Evolutionary conservation across 805 yeast species (phyloP).

Genomic region (Metschnikowia kofuensis): DNA sequence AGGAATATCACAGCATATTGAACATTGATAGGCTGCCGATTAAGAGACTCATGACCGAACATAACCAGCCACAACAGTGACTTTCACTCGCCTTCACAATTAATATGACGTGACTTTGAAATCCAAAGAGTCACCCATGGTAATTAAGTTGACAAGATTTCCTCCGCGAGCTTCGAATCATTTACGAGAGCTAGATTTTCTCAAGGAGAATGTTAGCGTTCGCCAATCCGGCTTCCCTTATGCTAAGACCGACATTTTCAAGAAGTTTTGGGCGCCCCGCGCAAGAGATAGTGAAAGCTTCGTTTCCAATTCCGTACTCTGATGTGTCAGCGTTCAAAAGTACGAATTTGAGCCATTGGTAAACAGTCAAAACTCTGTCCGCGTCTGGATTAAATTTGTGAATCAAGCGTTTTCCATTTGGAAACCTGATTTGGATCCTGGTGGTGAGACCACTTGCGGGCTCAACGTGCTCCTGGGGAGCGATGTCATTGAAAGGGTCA

Average conservation of each 20-base stretch:
- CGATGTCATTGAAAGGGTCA: constrained; percentile 49
- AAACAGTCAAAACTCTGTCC: constrained; percentile 61
- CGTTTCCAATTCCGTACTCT: constrained; percentile 47
- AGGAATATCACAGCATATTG: constrained; percentile 10
- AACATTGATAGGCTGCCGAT: constrained; percentile 8
- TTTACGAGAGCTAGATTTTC: constrained; percentile 4
- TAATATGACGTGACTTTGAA: no score
- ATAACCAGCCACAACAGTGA: no score
- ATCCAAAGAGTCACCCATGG: no score
- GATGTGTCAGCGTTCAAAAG: constrained; percentile 42
- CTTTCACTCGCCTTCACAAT: no score
- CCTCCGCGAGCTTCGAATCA: no score
- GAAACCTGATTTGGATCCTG: constrained; percentile 82
- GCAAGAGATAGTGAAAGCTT: constrained; percentile 32
- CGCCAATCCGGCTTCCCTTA: constrained; percentile 72
- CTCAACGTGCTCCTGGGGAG: constrained; percentile 55
- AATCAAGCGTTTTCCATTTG: constrained; percentile 80
- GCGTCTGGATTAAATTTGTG: constrained; percentile 54
- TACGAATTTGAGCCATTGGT: constrained; percentile 62
- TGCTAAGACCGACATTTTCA: constrained; percentile 55
- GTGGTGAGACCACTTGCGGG: constrained; percentile 63
- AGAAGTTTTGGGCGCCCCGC: constrained; percentile 44
- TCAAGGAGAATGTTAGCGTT: constrained; percentile 82
- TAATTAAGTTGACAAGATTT: no score
- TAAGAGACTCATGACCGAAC: no score